These are phyloP conservation scores for Blastobotrys petasosporus DNA, from an alignment of 1,139 yeast species.

Conservation along the genomic window DNA sequence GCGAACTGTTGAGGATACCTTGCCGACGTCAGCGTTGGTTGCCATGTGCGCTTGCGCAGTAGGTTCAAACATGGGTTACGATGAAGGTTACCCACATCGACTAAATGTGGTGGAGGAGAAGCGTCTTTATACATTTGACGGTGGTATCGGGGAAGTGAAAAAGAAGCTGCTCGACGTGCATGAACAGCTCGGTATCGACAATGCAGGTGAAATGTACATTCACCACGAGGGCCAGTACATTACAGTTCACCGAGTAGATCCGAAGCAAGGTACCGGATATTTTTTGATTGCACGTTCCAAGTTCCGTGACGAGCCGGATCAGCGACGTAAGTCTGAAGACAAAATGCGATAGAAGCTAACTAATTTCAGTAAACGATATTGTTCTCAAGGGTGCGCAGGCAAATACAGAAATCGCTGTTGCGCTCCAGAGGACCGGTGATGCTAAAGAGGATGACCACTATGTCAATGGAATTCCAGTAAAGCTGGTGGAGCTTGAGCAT, in stretches of 20 bases:
- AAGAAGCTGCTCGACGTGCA: conserved; percentile 54
- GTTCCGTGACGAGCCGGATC: conserved; percentile 41
- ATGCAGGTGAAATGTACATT: conserved; percentile 86
- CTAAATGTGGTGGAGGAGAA: conserved; percentile 77
- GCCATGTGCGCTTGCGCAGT: conserved; percentile 91
- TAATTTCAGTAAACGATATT: conserved; percentile 56
- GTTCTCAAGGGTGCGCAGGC: conserved; percentile 62
- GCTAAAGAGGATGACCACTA: conserved; percentile 36
- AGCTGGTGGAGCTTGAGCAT: conserved; percentile 47
- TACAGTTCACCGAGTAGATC: conserved; percentile 81
- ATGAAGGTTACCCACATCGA: conserved; percentile 79
- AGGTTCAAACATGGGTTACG: conserved; percentile 92
- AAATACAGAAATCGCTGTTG: conserved; percentile 53
- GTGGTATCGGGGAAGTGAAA: conserved; percentile 75
- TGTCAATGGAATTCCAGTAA: conserved; percentile 59
- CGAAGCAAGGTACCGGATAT: conserved; percentile 83
- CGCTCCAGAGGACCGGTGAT: conserved; percentile 51
- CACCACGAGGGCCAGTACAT: conserved; percentile 92
- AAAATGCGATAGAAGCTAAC: conserved; percentile 13
- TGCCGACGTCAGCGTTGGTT: conserved; percentile 91
- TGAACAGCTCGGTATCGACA: conserved; percentile 55
- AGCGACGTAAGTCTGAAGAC: conserved; percentile 24
- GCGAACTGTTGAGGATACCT: conserved; percentile 88
- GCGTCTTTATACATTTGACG: conserved; percentile 54
- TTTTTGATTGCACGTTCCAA: conserved; percentile 83